Evolutionary conservation across 2,329 filamentous ascomycete genomes (phyloP).

Genomic region (Colletotrichum tofieldiae): DNA sequence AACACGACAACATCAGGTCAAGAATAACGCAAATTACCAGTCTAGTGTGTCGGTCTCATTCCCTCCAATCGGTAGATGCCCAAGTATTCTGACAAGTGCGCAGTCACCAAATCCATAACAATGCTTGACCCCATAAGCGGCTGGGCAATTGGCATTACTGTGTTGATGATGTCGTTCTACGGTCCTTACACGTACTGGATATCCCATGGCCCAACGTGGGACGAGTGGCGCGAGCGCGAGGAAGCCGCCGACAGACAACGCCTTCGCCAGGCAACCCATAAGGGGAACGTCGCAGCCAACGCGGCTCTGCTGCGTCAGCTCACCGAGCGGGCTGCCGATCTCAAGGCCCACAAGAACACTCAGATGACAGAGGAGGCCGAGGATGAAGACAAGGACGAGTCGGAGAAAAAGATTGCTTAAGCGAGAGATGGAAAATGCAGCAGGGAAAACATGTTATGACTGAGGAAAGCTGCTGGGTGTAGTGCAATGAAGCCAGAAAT

Average conservation of each 20-base stretch:
- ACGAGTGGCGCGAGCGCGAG: conserved; percentile 4
- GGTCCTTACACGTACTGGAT: conserved; percentile 2
- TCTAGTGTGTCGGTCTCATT: background rate
- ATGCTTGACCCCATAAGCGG: conserved; percentile 1
- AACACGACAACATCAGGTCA: background rate
- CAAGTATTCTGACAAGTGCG: background rate
- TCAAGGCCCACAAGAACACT: background rate
- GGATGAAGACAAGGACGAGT: background rate
- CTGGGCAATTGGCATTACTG: background rate
- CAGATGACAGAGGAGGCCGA: background rate
- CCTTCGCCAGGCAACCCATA: background rate
- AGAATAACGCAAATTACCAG: background rate
- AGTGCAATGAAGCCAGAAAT: background rate
- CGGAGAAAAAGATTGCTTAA: background rate
- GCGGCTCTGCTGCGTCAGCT: background rate
- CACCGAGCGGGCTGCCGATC: background rate
- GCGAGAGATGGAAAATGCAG: too few relatives aligned
- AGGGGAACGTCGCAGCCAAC: background rate
- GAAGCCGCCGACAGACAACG: background rate
- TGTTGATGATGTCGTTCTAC: background rate
- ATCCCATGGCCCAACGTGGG: background rate
- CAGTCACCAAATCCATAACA: background rate
- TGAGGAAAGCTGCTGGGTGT: background rate
- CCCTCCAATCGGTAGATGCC: too few relatives aligned
- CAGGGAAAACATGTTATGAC: background rate